Conservation (phyloP, 192 early-diverging fungal species). For the Lunasporangiospora selenospora region DNA sequence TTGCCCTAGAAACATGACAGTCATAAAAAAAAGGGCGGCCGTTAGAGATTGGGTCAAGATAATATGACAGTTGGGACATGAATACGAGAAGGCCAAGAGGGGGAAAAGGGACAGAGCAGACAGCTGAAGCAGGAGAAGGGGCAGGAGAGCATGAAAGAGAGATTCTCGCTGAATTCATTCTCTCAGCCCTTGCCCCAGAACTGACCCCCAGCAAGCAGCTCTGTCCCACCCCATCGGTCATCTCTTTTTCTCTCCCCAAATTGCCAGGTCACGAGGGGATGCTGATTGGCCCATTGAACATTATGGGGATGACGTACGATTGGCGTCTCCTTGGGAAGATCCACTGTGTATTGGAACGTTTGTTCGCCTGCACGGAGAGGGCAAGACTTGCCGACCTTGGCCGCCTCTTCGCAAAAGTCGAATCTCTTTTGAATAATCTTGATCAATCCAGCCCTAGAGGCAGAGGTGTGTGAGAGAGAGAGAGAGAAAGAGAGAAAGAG, state of each 20-base stretch:
- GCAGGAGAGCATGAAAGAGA: too few species aligned
- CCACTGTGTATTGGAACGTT: slow-evolving; percentile 45
- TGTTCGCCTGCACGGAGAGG: slow-evolving; percentile 54
- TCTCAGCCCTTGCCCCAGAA: too few species aligned
- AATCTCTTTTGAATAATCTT: slow-evolving; percentile 52
- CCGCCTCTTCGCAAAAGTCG: slow-evolving; percentile 59
- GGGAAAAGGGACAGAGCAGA: too few species aligned
- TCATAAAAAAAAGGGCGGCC: background rate
- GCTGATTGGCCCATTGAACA: background rate
- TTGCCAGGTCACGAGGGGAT: background rate
- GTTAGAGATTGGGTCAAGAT: background rate
- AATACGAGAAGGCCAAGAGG: background rate
- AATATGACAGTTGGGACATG: slow-evolving; percentile 1
- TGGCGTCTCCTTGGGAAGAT: slow-evolving; percentile 64
- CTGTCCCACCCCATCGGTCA: background rate
- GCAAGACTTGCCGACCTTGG: slow-evolving; percentile 56
- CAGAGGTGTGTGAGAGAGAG: background rate
- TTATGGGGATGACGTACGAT: slow-evolving; percentile 36
- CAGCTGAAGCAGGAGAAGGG: too few species aligned
- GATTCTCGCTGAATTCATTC: too few species aligned
- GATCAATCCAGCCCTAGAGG: slow-evolving; percentile 48
- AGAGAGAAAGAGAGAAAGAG: background rate
- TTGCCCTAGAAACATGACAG: slow-evolving; percentile 53
- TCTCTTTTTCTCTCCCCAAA: background rate
- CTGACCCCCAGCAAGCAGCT: too few species aligned